These are phyloP conservation scores for Oryza punctata DNA, from an alignment of 176 grass and related monocot species.

Conservation along the genomic window DNA sequence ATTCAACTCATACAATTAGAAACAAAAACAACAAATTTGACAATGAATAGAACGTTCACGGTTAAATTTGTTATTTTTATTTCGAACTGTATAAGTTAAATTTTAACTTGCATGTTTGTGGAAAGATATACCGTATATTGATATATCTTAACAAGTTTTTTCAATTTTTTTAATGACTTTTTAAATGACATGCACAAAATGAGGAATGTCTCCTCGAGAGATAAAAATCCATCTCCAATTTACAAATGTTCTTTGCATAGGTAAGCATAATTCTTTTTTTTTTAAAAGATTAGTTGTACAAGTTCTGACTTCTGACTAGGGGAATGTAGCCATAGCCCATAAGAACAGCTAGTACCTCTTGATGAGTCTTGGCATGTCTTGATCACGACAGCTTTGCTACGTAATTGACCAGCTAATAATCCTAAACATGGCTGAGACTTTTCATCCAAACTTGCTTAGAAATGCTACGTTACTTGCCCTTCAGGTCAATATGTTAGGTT, in stretches of 20 bases:
- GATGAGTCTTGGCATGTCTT: neutral
- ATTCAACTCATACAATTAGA: no score
- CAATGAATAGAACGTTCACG: no score
- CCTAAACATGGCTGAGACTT: slow-evolving; percentile 7
- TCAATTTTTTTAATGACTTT: no score
- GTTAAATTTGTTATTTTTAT: no score
- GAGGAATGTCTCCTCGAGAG: no score
- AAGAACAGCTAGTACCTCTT: neutral
- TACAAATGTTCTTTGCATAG: neutral
- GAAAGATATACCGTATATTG: no score
- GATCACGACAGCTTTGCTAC: slow-evolving; percentile 2
- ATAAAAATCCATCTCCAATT: no score
- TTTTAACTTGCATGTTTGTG: no score
- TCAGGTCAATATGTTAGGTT: slow-evolving; percentile 14
- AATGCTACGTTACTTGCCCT: slow-evolving; percentile 27
- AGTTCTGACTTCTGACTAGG: neutral
- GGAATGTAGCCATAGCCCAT: neutral
- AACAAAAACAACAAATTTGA: no score
- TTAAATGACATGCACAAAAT: no score
- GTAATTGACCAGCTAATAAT: slow-evolving; percentile 14
- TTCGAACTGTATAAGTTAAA: no score
- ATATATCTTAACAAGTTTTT: no score
- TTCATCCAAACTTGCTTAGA: slow-evolving; percentile 21
- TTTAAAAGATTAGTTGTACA: neutral
- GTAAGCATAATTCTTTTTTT: neutral